Conservation (phyloP, 106 monocot genomes). For the Narthecium ossifragum region DNA sequence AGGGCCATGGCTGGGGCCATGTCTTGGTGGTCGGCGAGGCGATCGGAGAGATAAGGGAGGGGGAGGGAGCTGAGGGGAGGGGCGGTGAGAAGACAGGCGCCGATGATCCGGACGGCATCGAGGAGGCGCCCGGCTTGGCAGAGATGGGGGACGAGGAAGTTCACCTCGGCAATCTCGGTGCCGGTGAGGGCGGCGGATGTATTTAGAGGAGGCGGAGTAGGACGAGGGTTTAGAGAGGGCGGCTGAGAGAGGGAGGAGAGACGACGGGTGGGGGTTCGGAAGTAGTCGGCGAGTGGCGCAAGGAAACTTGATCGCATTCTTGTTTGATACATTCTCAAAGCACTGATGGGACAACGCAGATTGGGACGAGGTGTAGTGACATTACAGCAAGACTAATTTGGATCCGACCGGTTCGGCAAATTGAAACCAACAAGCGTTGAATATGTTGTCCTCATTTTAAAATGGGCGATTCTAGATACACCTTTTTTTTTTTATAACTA, state of each 20-base stretch:
- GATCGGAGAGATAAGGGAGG: constrained; percentile 16
- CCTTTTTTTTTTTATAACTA: no score
- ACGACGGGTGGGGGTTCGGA: not conserved
- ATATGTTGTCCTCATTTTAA: no score
- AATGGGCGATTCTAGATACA: no score
- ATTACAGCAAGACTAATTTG: no score
- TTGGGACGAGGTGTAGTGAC: no score
- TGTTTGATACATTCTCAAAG: no score
- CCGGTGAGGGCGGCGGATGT: constrained; percentile 13
- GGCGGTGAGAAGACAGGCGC: constrained; percentile 35
- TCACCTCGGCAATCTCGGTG: constrained; percentile 24
- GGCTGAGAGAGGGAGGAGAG: not conserved
- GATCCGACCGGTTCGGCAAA: no score
- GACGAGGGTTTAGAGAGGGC: no score
- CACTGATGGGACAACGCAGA: no score
- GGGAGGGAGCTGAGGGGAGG: constrained; percentile 27
- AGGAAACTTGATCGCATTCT: no score
- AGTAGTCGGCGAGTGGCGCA: no score
- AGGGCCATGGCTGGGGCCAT: constrained; percentile 32
- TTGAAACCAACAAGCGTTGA: no score
- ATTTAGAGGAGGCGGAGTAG: not conserved
- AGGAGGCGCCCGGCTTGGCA: constrained; percentile 26
- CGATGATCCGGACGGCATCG: constrained; percentile 36
- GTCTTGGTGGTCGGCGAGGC: constrained; percentile 33
- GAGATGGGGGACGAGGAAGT: constrained; percentile 34